phyloP scores from a whole-genome alignment of 2,329 filamentous ascomycete species.

The Hypoxylon rubiginosum region DNA sequence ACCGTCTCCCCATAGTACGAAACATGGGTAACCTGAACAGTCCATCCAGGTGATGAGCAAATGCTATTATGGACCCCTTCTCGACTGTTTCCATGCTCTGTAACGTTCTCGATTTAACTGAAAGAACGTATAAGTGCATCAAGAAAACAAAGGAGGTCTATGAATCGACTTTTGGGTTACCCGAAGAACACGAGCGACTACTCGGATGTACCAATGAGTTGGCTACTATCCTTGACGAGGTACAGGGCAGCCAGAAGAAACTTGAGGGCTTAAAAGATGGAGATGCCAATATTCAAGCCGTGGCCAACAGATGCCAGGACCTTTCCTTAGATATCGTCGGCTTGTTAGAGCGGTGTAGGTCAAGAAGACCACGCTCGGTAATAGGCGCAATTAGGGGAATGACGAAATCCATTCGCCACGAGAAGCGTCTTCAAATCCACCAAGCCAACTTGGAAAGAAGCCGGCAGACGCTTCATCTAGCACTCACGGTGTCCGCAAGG shows the following conservation, averaged over 20 bases:
- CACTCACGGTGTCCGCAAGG: background rate
- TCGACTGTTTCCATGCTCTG: slow-evolving; percentile 8
- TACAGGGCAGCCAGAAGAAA: background rate
- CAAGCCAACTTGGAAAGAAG: background rate
- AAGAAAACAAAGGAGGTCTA: slow-evolving; percentile 21
- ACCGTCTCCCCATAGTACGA: too few relatives aligned
- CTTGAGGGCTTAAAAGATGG: background rate
- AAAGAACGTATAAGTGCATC: slow-evolving; percentile 11
- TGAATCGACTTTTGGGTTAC: slow-evolving; percentile 17
- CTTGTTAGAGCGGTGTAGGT: slow-evolving; percentile 2
- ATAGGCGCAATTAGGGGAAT: background rate
- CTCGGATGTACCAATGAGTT: slow-evolving; percentile 2
- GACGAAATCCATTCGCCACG: background rate
- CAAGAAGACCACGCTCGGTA: slow-evolving; percentile 1
- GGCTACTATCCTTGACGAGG: background rate
- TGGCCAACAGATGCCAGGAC: slow-evolving; percentile 4
- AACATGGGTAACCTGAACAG: too few relatives aligned
- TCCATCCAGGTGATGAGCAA: too few relatives aligned
- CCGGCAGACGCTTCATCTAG: background rate
- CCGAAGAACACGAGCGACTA: slow-evolving; percentile 10
- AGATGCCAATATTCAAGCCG: background rate
- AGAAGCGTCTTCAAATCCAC: background rate
- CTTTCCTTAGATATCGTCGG: slow-evolving; percentile 7
- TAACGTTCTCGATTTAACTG: slow-evolving; percentile 16
- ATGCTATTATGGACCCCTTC: slow-evolving; percentile 15